Percentiles rank a stretch among this genome's conserved stretches.
These are phyloP conservation scores for Trichoderma cornu-damae DNA, from an alignment of 2,329 filamentous ascomycete species.

Conservation along the genomic window DNA sequence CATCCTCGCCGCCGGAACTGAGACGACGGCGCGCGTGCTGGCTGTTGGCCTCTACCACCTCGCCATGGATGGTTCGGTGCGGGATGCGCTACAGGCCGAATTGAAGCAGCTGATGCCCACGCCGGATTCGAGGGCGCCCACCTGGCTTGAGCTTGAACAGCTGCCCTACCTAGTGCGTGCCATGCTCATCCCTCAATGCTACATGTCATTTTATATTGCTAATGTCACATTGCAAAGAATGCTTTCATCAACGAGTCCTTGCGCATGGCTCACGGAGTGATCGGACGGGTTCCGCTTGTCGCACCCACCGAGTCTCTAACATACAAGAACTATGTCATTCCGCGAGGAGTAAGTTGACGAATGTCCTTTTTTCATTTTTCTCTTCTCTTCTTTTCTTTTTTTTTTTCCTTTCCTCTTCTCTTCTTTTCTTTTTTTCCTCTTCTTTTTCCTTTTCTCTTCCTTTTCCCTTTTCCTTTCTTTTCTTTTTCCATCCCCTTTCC, in stretches of 20 bases:
- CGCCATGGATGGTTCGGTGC: slow-evolving; percentile 2
- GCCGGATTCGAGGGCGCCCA: slow-evolving; percentile 11
- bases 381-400: background rate
- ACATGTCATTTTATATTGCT: background rate
- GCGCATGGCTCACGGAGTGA: slow-evolving; percentile 19
- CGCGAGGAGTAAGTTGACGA: slow-evolving; percentile 27
- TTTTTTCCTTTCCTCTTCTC: background rate
- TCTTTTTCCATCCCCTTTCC: too few relatives aligned
- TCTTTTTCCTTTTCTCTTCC: too few relatives aligned
- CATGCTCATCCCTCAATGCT: background rate
- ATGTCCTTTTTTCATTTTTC: background rate
- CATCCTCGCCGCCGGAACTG: slow-evolving; percentile 22
- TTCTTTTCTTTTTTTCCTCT: background rate
- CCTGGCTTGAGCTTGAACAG: slow-evolving; percentile 18
- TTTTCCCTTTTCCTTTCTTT: background rate
- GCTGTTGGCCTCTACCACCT: slow-evolving; percentile 19
- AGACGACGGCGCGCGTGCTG: slow-evolving; percentile 20
- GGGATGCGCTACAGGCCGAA: slow-evolving; percentile 20
- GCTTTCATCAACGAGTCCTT: slow-evolving; percentile 21
- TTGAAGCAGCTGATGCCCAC: slow-evolving; percentile 10
- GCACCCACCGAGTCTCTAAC: slow-evolving; percentile 26
- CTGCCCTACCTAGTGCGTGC: slow-evolving; percentile 20
- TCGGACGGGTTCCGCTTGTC: slow-evolving; percentile 26
- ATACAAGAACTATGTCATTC: slow-evolving; percentile 32
- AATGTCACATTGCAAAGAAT: slow-evolving; percentile 1